Percentiles rank a stretch among this genome's conserved stretches.
These are phyloP conservation scores for Eimeria acervulina DNA, from an alignment of 169 alveolate species.

Conservation along the genomic window DNA sequence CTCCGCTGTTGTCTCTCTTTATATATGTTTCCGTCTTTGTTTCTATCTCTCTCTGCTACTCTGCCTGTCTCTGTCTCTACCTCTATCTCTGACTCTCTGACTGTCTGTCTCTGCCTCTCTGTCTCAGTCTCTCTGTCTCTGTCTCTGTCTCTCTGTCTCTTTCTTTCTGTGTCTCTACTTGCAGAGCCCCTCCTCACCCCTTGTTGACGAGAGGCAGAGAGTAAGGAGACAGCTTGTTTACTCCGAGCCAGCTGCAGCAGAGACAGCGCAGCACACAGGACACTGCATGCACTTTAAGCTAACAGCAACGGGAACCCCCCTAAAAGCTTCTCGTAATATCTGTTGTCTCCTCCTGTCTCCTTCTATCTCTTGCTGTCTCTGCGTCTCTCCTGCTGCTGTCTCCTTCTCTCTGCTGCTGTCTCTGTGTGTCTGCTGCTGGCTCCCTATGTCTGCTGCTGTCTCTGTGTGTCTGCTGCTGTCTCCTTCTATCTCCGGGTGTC, in stretches of 20 bases:
- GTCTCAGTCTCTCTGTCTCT: too few relatives aligned
- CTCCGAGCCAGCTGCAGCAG: slow-evolving; percentile 9
- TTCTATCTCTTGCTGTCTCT: background rate
- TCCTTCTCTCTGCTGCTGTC: background rate
- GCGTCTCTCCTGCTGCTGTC: background rate
- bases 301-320: too few relatives aligned
- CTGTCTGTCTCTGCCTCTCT: too few relatives aligned
- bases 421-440: background rate
- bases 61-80: too few relatives aligned
- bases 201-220: background rate
- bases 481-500: too few relatives aligned
- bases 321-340: too few relatives aligned
- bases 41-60: too few relatives aligned
- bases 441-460: background rate
- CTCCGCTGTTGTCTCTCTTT: too few relatives aligned
- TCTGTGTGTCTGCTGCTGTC: too few relatives aligned
- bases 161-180: background rate
- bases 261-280: background rate
- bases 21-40: too few relatives aligned
- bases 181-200: too few relatives aligned
- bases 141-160: background rate
- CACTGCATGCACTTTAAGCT: background rate
- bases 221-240: background rate
- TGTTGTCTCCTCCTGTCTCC: background rate
- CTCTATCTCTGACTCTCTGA: too few relatives aligned